Evolutionary conservation across 2,329 filamentous ascomycete species (phyloP).

Genomic region (Ploettnerulaceae sp.): DNA sequence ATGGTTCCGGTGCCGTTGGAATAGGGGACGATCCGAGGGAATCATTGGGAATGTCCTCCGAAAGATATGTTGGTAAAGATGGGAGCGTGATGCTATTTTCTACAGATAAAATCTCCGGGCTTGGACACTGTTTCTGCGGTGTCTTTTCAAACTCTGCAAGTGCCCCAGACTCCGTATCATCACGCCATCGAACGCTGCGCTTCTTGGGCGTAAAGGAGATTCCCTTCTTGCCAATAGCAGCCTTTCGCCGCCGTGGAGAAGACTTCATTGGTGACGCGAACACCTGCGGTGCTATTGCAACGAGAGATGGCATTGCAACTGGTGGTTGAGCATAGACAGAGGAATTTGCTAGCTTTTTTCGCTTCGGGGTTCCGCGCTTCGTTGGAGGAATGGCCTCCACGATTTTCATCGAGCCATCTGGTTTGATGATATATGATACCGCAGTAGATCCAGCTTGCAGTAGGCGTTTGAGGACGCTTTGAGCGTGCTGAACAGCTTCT

Average conservation of each 20-base stretch:
- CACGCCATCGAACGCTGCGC: constrained; percentile 84
- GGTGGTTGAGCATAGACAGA: constrained; percentile 19
- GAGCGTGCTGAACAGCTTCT: constrained; percentile 76
- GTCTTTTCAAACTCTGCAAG: constrained; percentile 91
- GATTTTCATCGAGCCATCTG: constrained; percentile 63
- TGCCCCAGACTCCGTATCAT: constrained; percentile 80
- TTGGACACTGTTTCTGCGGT: constrained; percentile 62
- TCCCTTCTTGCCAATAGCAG: constrained; percentile 59
- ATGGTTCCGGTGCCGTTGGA: constrained; percentile 51
- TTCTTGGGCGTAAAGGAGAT: constrained; percentile 81
- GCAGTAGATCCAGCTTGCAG: constrained; percentile 71
- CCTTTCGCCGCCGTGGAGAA: constrained; percentile 77
- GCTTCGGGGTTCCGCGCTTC: constrained; percentile 71
- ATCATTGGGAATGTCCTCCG: constrained; percentile 35
- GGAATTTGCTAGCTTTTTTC: constrained; percentile 49
- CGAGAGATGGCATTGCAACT: constrained; percentile 38
- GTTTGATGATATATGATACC: constrained; percentile 81
- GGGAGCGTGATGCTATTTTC: constrained; percentile 41
- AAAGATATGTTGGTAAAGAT: constrained; percentile 50
- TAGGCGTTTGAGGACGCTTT: constrained; percentile 69
- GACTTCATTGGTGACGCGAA: constrained; percentile 63
- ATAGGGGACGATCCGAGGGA: constrained; percentile 47
- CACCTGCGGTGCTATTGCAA: constrained; percentile 33
- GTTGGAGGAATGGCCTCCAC: constrained; percentile 64
- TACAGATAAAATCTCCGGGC: constrained; percentile 50